These are phyloP conservation scores for Cadophora malorum DNA, from an alignment of 2,329 filamentous ascomycete species.

Conservation along the genomic window DNA sequence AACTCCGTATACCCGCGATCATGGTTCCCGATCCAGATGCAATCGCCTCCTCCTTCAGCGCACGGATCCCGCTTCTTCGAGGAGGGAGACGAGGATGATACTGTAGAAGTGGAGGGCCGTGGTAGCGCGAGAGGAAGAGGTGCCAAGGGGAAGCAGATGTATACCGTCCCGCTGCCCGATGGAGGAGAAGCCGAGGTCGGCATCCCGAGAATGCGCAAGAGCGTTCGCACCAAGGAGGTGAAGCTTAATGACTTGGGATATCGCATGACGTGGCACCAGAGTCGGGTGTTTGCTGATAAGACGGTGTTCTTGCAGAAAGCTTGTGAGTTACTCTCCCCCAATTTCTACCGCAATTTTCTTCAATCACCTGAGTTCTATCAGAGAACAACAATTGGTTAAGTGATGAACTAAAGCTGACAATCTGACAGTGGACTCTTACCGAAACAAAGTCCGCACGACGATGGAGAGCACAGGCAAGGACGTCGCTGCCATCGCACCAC, in stretches of 20 bases:
- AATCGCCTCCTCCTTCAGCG: conserved; percentile 78
- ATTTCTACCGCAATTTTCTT: too few species aligned
- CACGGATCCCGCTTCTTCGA: conserved; percentile 78
- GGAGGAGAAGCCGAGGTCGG: conserved; percentile 75
- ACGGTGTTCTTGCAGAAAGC: conserved; percentile 91
- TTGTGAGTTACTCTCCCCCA: conserved; percentile 65
- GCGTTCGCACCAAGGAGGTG: conserved; percentile 80
- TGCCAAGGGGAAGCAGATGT: conserved; percentile 52
- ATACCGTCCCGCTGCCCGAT: conserved; percentile 70
- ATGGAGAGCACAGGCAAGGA: conserved; percentile 83
- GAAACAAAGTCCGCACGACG: conserved; percentile 85
- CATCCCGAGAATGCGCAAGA: conserved; percentile 75
- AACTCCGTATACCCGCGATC: conserved; percentile 91
- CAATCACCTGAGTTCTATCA: too few species aligned
- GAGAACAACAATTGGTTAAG: too few species aligned
- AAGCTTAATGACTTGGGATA: conserved; percentile 91
- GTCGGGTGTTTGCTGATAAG: conserved; percentile 84
- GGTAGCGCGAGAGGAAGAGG: conserved; percentile 30
- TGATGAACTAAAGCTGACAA: too few species aligned
- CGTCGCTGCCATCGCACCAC: conserved; percentile 73
- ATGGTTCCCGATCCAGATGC: conserved; percentile 94
- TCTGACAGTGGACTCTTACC: conserved; percentile 83
- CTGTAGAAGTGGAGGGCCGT: conserved; percentile 49
- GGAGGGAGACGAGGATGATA: conserved; percentile 68
- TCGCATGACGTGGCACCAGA: conserved; percentile 96